Evolutionary conservation across 345 rosid species (phyloP).

Genomic region (Orychophragmus violaceus): DNA sequence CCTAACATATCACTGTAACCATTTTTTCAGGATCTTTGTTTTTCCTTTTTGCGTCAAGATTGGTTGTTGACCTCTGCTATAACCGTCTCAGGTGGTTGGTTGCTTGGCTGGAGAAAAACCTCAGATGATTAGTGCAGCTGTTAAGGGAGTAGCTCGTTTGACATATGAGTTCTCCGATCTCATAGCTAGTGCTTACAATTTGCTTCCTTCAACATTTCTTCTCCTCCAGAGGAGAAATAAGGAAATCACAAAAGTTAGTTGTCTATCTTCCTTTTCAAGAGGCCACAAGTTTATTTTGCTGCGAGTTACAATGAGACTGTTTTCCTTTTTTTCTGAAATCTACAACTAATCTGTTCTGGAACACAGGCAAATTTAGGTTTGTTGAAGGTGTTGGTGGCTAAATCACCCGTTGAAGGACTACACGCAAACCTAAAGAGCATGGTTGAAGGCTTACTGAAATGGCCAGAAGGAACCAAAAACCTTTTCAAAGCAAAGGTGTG

Average conservation of each 20-base stretch:
- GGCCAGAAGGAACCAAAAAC: conserved; percentile 77
- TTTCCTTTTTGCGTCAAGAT: not conserved
- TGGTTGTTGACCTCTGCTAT: conserved; percentile 5
- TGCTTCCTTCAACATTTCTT: conserved; percentile 86
- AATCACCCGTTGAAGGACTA: conserved; percentile 77
- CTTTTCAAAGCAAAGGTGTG: conserved; percentile 90
- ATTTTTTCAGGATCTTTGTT: not conserved
- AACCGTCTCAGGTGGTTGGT: conserved; percentile 66
- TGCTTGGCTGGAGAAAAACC: conserved; percentile 93
- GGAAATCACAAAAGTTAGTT: conserved; percentile 76
- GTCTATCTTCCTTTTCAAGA: conserved; percentile 5
- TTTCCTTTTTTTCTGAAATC: conserved; percentile 18
- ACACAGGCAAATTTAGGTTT: conserved; percentile 94
- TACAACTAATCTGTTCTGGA: not conserved
- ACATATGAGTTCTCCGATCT: conserved; percentile 94
- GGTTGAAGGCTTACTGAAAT: conserved; percentile 81
- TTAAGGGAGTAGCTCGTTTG: conserved; percentile 89
- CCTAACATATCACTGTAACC: not conserved
- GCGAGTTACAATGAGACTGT: not conserved
- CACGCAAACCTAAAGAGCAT: conserved; percentile 61
- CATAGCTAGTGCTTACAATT: conserved; percentile 61
- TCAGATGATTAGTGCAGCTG: conserved; percentile 95
- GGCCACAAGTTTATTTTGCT: not conserved
- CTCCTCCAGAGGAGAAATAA: conserved; percentile 81
- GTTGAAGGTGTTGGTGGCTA: conserved; percentile 84